Evolutionary conservation across 352 stramenopile species (phyloP).

Genomic region (Thalassiosira allenii): DNA sequence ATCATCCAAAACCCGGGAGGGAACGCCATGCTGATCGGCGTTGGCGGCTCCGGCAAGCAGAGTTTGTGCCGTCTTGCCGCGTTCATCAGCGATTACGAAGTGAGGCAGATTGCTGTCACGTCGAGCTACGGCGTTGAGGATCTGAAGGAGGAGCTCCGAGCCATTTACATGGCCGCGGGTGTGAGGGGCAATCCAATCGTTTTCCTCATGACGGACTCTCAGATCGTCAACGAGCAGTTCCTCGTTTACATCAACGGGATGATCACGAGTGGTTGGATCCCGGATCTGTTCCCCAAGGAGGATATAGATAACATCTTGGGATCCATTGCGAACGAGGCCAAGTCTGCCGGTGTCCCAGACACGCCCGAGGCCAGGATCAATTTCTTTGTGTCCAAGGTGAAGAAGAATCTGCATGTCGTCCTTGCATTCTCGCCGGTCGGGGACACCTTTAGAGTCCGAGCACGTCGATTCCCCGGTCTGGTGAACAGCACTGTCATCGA

Average conservation of each 20-base stretch:
- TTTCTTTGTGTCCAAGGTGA: conserved; percentile 94
- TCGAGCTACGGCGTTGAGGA: conserved; percentile 97
- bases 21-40: conserved; percentile 97
- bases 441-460: conserved; percentile 95
- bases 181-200: conserved; percentile 93
- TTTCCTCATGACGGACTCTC: conserved; percentile 98
- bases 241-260: conserved; percentile 99
- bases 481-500: conserved; percentile 98
- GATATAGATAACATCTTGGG: conserved; percentile 94
- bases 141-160: conserved; percentile 95
- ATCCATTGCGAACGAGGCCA: conserved; percentile 93
- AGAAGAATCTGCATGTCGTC: conserved; percentile 95
- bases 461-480: conserved; percentile 94
- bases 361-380: conserved; percentile 93
- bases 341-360: conserved; percentile 93
- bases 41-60: conserved; percentile 96
- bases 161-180: conserved; percentile 96
- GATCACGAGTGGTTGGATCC: conserved; percentile 95
- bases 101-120: conserved; percentile 94
- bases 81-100: conserved; percentile 97
- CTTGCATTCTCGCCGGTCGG: conserved; percentile 98
- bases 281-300: conserved; percentile 97
- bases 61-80: conserved; percentile 94
- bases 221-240: conserved; percentile 98
- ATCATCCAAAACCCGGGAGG: conserved; percentile 96